Evolutionary conservation across 2,329 filamentous ascomycete species (phyloP).

Genomic region (Pestalotiopsis sp.): DNA sequence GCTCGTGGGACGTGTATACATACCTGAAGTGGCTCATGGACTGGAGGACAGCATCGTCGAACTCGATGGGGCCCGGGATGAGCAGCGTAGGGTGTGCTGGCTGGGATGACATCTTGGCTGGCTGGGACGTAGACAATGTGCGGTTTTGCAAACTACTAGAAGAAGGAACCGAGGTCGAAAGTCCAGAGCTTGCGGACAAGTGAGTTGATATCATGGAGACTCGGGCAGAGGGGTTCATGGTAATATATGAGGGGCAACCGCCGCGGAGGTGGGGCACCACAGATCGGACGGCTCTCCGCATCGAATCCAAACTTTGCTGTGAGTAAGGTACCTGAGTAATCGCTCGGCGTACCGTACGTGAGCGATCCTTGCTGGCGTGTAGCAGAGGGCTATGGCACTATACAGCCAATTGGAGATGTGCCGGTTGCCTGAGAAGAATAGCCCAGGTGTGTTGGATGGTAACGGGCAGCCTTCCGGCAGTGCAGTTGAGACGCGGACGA

Average conservation of each 20-base stretch:
- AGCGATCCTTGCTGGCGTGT: background rate
- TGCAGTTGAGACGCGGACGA: background rate
- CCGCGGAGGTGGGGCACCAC: constrained; percentile 15
- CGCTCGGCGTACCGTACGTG: background rate
- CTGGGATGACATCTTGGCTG: constrained; percentile 61
- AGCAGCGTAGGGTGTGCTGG: constrained; percentile 73
- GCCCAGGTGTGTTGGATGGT: background rate
- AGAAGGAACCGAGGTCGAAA: constrained; percentile 29
- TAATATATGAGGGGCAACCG: constrained; percentile 18
- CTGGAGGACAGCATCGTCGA: constrained; percentile 93
- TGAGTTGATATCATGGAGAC: constrained; percentile 18
- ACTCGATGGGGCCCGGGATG: constrained; percentile 97
- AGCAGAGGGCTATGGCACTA: background rate
- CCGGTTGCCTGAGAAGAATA: background rate
- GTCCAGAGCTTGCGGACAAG: constrained; percentile 27
- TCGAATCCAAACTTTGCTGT: constrained; percentile 9
- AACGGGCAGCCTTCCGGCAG: background rate
- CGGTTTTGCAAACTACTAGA: constrained; percentile 25
- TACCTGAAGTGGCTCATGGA: constrained; percentile 95
- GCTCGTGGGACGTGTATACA: constrained; percentile 27
- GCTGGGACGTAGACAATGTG: constrained; percentile 29
- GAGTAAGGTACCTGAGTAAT: constrained; percentile 1
- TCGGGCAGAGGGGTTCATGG: constrained; percentile 12
- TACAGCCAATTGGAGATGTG: constrained; percentile 6
- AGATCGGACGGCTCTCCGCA: constrained; percentile 18